phyloP scores from a whole-genome alignment of 75 land plant species.

The Pinus tabuliformis region DNA sequence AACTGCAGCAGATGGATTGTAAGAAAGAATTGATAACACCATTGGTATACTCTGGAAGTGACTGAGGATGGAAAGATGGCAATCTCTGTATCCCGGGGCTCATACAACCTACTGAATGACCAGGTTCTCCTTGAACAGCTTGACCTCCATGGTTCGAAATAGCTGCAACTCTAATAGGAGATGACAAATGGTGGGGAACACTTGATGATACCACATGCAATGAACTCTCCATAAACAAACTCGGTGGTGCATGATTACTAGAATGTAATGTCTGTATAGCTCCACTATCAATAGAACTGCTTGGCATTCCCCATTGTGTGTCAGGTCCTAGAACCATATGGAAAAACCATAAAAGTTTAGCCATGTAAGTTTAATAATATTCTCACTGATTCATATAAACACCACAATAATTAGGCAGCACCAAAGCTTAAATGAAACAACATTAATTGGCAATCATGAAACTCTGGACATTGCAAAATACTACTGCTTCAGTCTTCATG shows the following conservation, averaged over 20 bases:
- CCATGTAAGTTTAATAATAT: constrained; percentile 7
- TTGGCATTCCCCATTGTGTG: constrained; percentile 18
- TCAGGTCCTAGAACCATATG: constrained; percentile 32
- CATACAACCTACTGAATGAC: constrained; percentile 35
- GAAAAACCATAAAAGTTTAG: background rate
- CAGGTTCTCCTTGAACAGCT: constrained; percentile 27
- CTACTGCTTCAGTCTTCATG: background rate
- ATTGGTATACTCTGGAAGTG: constrained; percentile 75
- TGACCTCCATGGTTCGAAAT: constrained; percentile 47
- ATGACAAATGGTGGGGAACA: constrained; percentile 46
- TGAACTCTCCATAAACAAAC: constrained; percentile 20
- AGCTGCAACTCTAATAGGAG: constrained; percentile 39
- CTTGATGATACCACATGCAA: constrained; percentile 38
- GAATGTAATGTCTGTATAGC: constrained; percentile 23
- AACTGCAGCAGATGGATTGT: constrained; percentile 20
- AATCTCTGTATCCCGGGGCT: constrained; percentile 42
- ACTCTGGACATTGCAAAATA: background rate
- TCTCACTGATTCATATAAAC: background rate
- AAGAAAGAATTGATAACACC: constrained; percentile 31
- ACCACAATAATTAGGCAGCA: background rate
- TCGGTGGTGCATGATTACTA: background rate
- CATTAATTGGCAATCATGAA: background rate
- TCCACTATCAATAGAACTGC: constrained; percentile 31
- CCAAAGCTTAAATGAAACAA: background rate
- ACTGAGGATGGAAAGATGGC: constrained; percentile 71